Base-by-base conservation (phyloP, 768 basidiomycete species). In the Suillus lakei region DNA sequence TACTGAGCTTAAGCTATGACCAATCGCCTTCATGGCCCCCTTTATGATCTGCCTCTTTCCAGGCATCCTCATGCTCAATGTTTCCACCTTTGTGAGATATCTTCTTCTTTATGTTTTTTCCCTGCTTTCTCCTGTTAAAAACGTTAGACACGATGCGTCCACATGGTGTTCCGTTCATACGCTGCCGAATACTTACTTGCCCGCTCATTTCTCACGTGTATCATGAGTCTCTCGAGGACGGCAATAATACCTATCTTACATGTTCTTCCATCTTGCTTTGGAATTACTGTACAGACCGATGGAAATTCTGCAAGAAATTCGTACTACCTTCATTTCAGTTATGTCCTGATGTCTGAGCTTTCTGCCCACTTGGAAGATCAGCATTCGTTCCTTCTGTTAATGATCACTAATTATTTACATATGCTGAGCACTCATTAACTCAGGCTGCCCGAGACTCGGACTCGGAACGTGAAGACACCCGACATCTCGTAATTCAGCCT, bases 1-100 rank as follows among this genome's bases (percentile, higher is more conserved):
- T 70, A 95, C 93, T 44, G 93, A 95, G 76, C 84, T 95, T 74
- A 95, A 95, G 79, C 79, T 95, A 83, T 95, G 79, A 86, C 70
- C 58, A 63, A 68, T 34, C 61, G 60, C 30, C 2, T 62, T 43
- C 23, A 23, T 10, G 38, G 7, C 34, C 21, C 5, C 18, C 9
- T 23, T 60, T 62, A 23, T 44, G 66, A 62, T 63, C 55, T 46
- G 32, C 53, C 30, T 32, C 30, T 21, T 53, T 54, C 21, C 21
- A 28, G 59, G 54, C 48, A 64, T 67, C 44, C 60, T 62, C 70
- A 72, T 73, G 72, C 64, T 68, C 50, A 36, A 65, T 36, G 50
- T 60, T 53, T 34, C 60, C 32, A 64, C 64, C 48, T 65, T 53
- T 72, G 70, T 68, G 68, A 70, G 56, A 73, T 71, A 73, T 62